phyloP scores from a whole-genome alignment of 768 basidiomycete genomes.

The Astraeus odoratus region DNA sequence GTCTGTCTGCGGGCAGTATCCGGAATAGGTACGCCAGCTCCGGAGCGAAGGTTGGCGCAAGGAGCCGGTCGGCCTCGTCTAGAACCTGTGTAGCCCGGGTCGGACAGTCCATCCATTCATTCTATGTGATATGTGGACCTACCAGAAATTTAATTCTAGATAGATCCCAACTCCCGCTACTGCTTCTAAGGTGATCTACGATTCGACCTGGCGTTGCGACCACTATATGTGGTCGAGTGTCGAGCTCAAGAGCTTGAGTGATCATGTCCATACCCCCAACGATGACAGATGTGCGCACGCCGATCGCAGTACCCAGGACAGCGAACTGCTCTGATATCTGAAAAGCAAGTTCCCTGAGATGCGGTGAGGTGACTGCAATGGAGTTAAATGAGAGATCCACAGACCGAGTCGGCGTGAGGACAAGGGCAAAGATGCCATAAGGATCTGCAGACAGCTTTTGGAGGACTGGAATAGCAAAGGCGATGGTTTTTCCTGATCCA shows the following conservation, averaged over 20 bases:
- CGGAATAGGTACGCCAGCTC: constrained; percentile 77
- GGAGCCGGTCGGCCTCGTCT: constrained; percentile 92
- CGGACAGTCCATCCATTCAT: background rate
- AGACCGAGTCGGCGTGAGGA: constrained; percentile 92
- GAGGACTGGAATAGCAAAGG: constrained; percentile 92
- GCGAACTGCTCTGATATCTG: constrained; percentile 96
- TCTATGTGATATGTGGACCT: constrained; percentile 18
- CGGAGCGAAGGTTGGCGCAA: constrained; percentile 83
- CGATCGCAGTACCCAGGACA: constrained; percentile 78
- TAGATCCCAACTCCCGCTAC: constrained; percentile 72
- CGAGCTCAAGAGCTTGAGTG: constrained; percentile 81
- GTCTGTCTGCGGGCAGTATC: constrained; percentile 75
- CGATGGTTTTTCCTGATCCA: constrained; percentile 95
- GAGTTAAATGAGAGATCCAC: constrained; percentile 10
- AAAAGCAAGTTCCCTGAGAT: constrained; percentile 86
- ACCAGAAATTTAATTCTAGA: constrained; percentile 83
- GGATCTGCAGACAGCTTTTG: constrained; percentile 85
- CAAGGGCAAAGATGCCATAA: constrained; percentile 88
- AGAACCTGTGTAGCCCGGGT: constrained; percentile 52
- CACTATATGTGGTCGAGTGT: constrained; percentile 82
- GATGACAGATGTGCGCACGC: constrained; percentile 77
- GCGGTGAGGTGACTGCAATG: background rate
- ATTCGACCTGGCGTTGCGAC: constrained; percentile 95
- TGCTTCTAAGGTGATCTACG: constrained; percentile 81
- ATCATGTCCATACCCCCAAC: constrained; percentile 99